Evolutionary conservation across 2,329 filamentous ascomycete genomes (phyloP), one percentile per base, ranked within the genome.

Genomic region (Aspergillus fumigatiaffinis): DNA sequence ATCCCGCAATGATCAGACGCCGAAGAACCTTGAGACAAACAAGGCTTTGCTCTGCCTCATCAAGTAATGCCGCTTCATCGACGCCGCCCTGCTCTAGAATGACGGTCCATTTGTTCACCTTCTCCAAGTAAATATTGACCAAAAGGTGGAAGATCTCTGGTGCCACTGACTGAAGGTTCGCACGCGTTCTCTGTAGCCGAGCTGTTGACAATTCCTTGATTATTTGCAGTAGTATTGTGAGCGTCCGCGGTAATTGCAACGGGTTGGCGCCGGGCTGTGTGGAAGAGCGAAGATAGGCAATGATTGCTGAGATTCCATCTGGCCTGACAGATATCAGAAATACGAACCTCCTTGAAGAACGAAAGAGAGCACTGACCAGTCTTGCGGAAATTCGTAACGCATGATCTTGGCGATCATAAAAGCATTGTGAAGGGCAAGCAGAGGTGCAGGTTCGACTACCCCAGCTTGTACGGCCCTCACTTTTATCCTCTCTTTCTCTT

Each of bases 151-250:
- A 84, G 23, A 97, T 84, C 71, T 96, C 91, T 0, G 92, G 91
- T 0, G 92, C 86, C 29, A 90, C 83, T 1, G 86, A 85, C 64
- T 95, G 89, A 17, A 99, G 79, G 41, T 86, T 88, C 1, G 87
- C 86, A 67, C 92, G 87, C 0, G 88, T 92, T 62, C 84, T 85
- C 55, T 87, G 83, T 50, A 97, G 75, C 47, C 91, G 83, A 2
- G 89, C 92, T 0, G 90, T 92, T 0, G 90, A 87, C 5, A 97
- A 79, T 72, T 97, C 94, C 76, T 97, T 99, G 68, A 96, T 87
- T 28, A 96, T 86, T 50, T 93, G 88, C 14, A 97, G 80, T 10
- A 97, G 79, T 12, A 96, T 86, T 53, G 91, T 81, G 47, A 97
- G 81, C 7, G 86, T 83, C 50, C 92, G 87, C 25, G 85, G 81